These are phyloP conservation scores for Deuterostichococcus epilithicus DNA, from an alignment of 139 green algal species.

Conservation along the genomic window DNA sequence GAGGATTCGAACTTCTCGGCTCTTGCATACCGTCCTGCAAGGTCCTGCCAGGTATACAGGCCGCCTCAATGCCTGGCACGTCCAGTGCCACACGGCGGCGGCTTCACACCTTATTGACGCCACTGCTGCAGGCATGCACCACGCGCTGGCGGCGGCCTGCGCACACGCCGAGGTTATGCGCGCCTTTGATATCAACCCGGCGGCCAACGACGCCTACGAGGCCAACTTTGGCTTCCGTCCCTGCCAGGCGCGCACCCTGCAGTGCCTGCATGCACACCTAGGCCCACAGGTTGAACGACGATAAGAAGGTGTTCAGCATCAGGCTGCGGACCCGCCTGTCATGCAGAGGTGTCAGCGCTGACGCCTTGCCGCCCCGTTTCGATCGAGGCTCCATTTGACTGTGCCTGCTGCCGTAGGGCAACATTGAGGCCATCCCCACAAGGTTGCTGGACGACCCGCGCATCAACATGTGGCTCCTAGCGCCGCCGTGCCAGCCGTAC, in stretches of 20 bases:
- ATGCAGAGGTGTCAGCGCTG: background rate
- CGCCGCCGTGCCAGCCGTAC: constrained; percentile 82
- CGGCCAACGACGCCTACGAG: constrained; percentile 69
- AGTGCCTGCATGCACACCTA: background rate
- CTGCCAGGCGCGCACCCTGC: constrained; percentile 13
- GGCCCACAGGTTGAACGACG: background rate
- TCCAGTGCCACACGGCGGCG: too few relatives aligned
- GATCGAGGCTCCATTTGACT: too few relatives aligned
- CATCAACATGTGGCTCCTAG: constrained; percentile 65
- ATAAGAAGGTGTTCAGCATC: constrained; percentile 6
- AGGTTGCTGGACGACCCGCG: constrained; percentile 36
- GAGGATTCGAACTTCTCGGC: too few relatives aligned
- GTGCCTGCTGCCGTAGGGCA: constrained; percentile 20
- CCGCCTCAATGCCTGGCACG: background rate
- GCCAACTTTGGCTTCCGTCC: constrained; percentile 57
- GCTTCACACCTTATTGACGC: background rate
- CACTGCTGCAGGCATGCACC: constrained; percentile 45
- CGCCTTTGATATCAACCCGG: constrained; percentile 72
- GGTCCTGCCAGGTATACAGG: background rate
- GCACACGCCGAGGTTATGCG: constrained; percentile 29
- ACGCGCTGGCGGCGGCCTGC: constrained; percentile 21
- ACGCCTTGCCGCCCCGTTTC: too few relatives aligned
- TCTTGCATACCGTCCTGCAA: too few relatives aligned
- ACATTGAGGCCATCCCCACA: constrained; percentile 48
- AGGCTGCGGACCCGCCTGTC: background rate